Conservation (phyloP, 495 filamentous ascomycete species). For the Aspergillus biplanus region DNA sequence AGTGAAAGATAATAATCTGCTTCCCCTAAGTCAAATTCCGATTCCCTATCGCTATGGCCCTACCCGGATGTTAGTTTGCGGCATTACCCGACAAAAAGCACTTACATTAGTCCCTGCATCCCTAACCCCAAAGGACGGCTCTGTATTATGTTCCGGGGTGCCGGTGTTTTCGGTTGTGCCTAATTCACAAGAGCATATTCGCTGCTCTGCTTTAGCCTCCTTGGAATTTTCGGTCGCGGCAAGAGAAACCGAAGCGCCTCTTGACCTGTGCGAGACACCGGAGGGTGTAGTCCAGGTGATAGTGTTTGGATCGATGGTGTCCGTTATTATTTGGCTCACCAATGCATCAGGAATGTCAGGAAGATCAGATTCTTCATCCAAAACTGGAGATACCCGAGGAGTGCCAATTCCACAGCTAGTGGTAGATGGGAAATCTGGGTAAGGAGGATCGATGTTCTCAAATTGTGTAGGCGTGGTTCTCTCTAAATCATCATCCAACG, state of each 20-base stretch:
- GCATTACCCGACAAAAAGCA: neutral
- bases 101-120: neutral
- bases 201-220: neutral
- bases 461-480: neutral
- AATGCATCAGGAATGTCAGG: neutral
- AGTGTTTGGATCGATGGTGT: neutral
- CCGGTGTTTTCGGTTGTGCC: neutral
- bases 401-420: neutral
- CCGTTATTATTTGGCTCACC: neutral
- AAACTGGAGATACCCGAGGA: neutral
- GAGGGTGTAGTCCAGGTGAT: neutral
- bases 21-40: neutral
- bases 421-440: neutral
- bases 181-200: neutral
- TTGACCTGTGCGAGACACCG: neutral
- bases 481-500: neutral
- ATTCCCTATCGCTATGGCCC: neutral
- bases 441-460: neutral
- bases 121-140: neutral
- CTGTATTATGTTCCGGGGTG: neutral
- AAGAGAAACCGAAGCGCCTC: neutral
- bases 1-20: constrained; percentile 6
- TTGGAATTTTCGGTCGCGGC: neutral
- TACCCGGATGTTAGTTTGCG: neutral
- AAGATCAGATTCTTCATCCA: neutral